Evolutionary conservation across 192 early-diverging fungal species (phyloP), one percentile per base, ranked within the genome.

Genomic region (Thamnidium elegans): DNA sequence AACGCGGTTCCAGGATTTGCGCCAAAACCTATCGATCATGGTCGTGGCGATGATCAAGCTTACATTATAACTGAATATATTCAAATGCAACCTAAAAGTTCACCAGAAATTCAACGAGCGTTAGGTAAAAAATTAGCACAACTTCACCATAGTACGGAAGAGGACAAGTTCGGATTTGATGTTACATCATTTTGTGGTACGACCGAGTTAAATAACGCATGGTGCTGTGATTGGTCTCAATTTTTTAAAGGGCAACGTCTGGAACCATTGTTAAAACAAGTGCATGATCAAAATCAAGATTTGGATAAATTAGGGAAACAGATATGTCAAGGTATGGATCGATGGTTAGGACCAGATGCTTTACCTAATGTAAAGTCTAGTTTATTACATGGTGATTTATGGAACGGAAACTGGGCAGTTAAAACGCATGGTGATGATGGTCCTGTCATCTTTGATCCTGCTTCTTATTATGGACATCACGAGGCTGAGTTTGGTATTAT

Each of bases 371-470:
- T 55, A 7, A 55, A 26, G 32, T 30, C 54, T 0, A n/a, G 15
- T n/a, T 56, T 56, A 20, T 6, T 56, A 4, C 55, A 56, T 4
- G 55, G 55, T 17, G 32, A 56, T 19, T 56, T 56, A 17, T 56
- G 55, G 55, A 56, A 34, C 34, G 55, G 55, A 3, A 56, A 56
- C 17, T 56, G 32, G 55, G 31, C 55, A 2, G 34, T 56, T 39
- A 39, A 39, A 9, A 39, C 36, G 26, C 31, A 55, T n/a, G 34
- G 55, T 56, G n/a, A n/a, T 15, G 14, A 8, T 56, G 19, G n/a
- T 7, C 55, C 55, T 11, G 17, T 56, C 55, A 56, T 36, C 31
- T 56, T 39, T 19, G 55, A 56, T 17, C 55, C 32, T 20, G 55
- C 55, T 1, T 39, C 55, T 7, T 56, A 39, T 39, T 36, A 20